These are phyloP conservation scores for Kodamaea leandrae DNA, from an alignment of 805 yeast species.

Conservation along the genomic window DNA sequence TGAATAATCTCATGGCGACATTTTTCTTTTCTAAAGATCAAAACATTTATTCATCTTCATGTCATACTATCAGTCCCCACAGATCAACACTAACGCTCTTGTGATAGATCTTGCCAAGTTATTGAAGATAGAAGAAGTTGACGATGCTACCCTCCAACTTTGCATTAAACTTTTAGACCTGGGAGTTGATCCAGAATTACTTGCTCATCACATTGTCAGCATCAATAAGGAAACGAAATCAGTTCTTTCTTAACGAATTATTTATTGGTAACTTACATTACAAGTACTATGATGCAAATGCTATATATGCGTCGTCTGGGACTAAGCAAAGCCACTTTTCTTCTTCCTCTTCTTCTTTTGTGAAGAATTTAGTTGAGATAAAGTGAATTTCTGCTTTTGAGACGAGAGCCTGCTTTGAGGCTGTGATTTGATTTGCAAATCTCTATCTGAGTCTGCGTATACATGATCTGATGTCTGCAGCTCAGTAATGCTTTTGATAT, in stretches of 20 bases:
- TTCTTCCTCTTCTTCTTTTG: constrained; percentile 39
- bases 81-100: constrained; percentile 10
- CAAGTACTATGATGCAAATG: constrained; percentile 9
- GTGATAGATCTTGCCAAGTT: constrained; percentile 24
- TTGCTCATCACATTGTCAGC: constrained; percentile 26
- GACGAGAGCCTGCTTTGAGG: constrained; percentile 3
- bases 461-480: no score
- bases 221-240: constrained; percentile 26
- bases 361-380: constrained; percentile 8
- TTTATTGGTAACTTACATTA: neutral
- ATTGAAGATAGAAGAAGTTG: constrained; percentile 22
- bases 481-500: neutral
- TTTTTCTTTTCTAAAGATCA: no score
- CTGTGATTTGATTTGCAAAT: constrained; percentile 3
- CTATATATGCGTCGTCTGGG: neutral
- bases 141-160: constrained; percentile 29
- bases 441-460: neutral
- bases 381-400: constrained; percentile 5
- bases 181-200: constrained; percentile 31
- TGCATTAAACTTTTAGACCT: constrained; percentile 34
- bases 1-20: no score
- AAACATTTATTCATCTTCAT: no score
- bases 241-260: constrained; percentile 1
- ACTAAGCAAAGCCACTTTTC: constrained; percentile 49
- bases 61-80: constrained; percentile 8